These are phyloP conservation scores for Pleurotus eryngii DNA, from an alignment of 768 basidiomycete genomes.

Conservation along the genomic window DNA sequence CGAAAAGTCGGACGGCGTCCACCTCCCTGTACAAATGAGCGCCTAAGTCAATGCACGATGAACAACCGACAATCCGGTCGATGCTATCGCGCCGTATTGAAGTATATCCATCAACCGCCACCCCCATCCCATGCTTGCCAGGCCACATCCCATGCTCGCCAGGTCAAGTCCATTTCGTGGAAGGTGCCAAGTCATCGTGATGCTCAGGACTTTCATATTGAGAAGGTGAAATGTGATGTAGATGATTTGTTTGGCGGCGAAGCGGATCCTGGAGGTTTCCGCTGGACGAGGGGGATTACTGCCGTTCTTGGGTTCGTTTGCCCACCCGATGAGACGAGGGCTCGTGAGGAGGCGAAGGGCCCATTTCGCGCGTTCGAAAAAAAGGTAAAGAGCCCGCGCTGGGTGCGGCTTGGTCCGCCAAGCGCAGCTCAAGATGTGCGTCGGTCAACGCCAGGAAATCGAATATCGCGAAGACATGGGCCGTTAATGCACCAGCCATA, in stretches of 20 bases:
- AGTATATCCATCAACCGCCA: background rate
- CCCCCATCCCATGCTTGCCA: background rate
- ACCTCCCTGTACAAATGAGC: background rate
- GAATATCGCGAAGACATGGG: background rate
- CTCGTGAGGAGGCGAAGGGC: background rate
- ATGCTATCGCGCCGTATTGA: background rate
- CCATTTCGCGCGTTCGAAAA: background rate
- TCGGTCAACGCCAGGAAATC: background rate
- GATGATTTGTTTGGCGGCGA: background rate
- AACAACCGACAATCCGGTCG: background rate
- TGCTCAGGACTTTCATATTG: background rate
- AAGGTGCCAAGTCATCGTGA: background rate
- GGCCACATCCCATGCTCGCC: background rate
- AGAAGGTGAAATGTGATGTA: background rate
- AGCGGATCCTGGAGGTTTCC: background rate
- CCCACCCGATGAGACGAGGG: background rate
- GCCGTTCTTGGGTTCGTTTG: background rate
- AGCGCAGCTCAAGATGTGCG: background rate
- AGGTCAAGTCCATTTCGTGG: background rate
- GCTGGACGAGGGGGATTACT: slow-evolving; percentile 4
- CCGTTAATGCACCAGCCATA: too few relatives aligned
- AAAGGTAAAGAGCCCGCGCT: background rate
- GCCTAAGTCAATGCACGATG: background rate
- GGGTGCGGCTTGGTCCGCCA: background rate
- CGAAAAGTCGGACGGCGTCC: slow-evolving; percentile 23